Evolutionary conservation across 2,329 filamentous ascomycete species (phyloP).

Genomic region (Lecanosticta acicola): DNA sequence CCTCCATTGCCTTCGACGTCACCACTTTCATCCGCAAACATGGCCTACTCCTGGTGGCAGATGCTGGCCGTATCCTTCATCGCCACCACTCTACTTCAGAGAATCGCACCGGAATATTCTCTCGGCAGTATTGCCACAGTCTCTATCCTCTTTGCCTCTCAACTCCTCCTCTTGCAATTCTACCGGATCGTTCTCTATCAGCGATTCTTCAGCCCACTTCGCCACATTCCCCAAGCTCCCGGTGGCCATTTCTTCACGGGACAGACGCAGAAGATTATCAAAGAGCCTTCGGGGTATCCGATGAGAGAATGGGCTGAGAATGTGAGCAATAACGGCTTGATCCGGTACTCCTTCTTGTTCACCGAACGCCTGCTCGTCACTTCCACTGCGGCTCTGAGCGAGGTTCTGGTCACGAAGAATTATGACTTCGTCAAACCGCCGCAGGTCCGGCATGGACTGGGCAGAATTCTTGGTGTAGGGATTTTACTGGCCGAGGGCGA

Average conservation of each 20-base stretch:
- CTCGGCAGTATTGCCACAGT: conserved; percentile 37
- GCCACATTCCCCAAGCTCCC: conserved; percentile 50
- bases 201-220: conserved; percentile 52
- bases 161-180: conserved; percentile 32
- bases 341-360: conserved; percentile 48
- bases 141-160: conserved; percentile 36
- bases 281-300: conserved; percentile 41
- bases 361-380: conserved; percentile 42
- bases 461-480: conserved; percentile 62
- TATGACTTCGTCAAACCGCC: conserved; percentile 48
- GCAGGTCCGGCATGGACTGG: conserved; percentile 49
- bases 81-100: neutral
- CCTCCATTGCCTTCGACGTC: neutral
- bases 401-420: conserved; percentile 47
- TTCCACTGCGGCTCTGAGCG: conserved; percentile 43
- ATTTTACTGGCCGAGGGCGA: conserved; percentile 83
- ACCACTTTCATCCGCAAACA: neutral
- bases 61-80: neutral
- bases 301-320: conserved; percentile 47
- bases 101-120: conserved; percentile 7
- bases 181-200: conserved; percentile 53
- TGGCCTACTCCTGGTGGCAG: neutral
- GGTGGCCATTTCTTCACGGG: conserved; percentile 41
- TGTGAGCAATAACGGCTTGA: conserved; percentile 51
- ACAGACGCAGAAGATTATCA: conserved; percentile 39